Percentiles rank a stretch among this genome's conserved stretches.
Conservation (phyloP, 2,329 filamentous ascomycete species). For the Diplodia corticola region DNA sequence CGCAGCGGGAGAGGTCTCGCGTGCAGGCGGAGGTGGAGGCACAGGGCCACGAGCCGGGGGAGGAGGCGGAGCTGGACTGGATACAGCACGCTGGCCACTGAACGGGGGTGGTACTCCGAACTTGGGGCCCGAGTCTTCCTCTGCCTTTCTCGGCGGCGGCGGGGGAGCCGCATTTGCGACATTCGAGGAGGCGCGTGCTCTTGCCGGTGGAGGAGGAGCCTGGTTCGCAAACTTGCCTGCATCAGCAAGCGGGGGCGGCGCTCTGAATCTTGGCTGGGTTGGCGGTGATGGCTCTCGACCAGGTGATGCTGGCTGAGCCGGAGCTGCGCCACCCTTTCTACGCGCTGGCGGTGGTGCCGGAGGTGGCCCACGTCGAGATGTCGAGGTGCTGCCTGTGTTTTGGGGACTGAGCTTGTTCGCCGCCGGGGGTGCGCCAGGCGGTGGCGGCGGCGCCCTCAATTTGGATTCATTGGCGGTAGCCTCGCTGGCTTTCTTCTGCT, state of each 20-base stretch:
- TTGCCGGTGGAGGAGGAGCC: slow-evolving; percentile 48
- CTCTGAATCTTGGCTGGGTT: slow-evolving; percentile 71
- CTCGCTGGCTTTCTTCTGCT: slow-evolving; percentile 60
- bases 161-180: slow-evolving; percentile 59
- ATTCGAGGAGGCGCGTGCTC: slow-evolving; percentile 52
- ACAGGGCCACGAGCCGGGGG: slow-evolving; percentile 70
- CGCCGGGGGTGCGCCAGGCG: slow-evolving; percentile 49
- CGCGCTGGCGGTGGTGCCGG: slow-evolving; percentile 59
- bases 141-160: slow-evolving; percentile 65
- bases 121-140: slow-evolving; percentile 60
- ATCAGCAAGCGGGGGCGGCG: slow-evolving; percentile 84
- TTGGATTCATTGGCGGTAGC: slow-evolving; percentile 50
- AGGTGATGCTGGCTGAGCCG: slow-evolving; percentile 50
- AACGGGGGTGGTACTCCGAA: slow-evolving; percentile 83
- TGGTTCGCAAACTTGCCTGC: slow-evolving; percentile 73
- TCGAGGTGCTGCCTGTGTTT: slow-evolving; percentile 58
- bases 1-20: slow-evolving; percentile 39
- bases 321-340: slow-evolving; percentile 42
- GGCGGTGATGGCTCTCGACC: slow-evolving; percentile 59
- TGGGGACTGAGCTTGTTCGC: slow-evolving; percentile 57
- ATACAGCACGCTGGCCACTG: slow-evolving; percentile 59
- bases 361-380: slow-evolving; percentile 60
- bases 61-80: slow-evolving; percentile 63
- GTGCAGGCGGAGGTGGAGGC: slow-evolving; percentile 54
- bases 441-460: slow-evolving; percentile 61